Conservation (phyloP, 257 asterid genomes). For the Ajuga chamaepitys region DNA sequence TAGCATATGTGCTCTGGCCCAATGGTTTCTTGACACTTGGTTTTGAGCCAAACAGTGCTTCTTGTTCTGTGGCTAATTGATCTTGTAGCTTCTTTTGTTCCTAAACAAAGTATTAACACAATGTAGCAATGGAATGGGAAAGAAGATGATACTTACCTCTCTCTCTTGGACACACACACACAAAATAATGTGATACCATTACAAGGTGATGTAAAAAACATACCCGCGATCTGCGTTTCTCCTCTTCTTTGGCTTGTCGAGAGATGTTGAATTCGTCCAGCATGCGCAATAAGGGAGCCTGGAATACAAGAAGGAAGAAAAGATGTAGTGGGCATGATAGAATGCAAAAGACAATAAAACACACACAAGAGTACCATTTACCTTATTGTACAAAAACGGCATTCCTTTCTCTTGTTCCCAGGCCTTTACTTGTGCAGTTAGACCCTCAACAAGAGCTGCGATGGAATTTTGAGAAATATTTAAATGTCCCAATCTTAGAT, state of each 20-base stretch:
- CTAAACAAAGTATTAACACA: slow-evolving; percentile 25
- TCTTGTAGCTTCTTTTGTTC: slow-evolving; percentile 73
- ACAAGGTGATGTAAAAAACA: slow-evolving; percentile 2
- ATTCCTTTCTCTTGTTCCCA: slow-evolving; percentile 74
- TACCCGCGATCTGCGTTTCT: slow-evolving; percentile 71
- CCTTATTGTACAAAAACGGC: slow-evolving; percentile 58
- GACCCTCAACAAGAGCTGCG: slow-evolving; percentile 65
- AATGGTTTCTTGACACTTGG: slow-evolving; percentile 44
- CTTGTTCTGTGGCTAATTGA: slow-evolving; percentile 62
- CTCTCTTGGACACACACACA: background rate
- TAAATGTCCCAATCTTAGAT: slow-evolving; percentile 6
- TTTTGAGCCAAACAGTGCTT: slow-evolving; percentile 57
- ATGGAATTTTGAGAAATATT: slow-evolving; percentile 7
- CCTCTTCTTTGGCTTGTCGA: slow-evolving; percentile 59
- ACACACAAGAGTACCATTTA: slow-evolving; percentile 1
- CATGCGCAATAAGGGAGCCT: slow-evolving; percentile 53
- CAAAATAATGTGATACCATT: background rate
- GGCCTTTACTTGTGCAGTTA: slow-evolving; percentile 51
- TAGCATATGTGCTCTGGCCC: slow-evolving; percentile 44
- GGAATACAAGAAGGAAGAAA: slow-evolving; percentile 3
- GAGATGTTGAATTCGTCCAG: slow-evolving; percentile 45
- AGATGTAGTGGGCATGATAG: background rate
- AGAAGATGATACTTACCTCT: background rate
- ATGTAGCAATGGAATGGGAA: background rate
- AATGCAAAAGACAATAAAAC: background rate